Conservation (phyloP, 768 basidiomycete genomes). For the Stropharia rugosoannulata region DNA sequence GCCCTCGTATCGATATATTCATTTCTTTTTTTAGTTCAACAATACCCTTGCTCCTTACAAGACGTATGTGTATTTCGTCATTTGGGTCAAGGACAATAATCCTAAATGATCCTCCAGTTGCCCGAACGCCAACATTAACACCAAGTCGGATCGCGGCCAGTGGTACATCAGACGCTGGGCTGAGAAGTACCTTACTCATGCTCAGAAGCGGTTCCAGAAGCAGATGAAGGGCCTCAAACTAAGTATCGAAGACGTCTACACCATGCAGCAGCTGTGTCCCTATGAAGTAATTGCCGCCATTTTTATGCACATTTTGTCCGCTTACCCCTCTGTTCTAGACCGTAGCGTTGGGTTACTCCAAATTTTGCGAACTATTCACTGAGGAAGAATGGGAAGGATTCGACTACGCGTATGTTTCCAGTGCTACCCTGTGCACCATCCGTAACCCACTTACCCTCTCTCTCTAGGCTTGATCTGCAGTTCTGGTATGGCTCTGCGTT, state of each 20-base stretch:
- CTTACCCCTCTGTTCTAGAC: conserved; percentile 39
- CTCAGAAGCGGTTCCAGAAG: conserved; percentile 56
- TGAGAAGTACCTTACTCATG: conserved; percentile 65
- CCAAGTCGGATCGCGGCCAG: conserved; percentile 56
- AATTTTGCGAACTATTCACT: conserved; percentile 89
- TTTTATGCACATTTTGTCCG: neutral
- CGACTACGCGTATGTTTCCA: conserved; percentile 65
- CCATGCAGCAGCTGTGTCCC: conserved; percentile 80
- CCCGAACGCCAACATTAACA: conserved; percentile 49
- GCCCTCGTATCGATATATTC: neutral
- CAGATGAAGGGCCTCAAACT: conserved; percentile 63
- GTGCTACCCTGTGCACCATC: neutral
- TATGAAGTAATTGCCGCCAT: conserved; percentile 57
- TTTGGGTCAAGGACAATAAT: neutral
- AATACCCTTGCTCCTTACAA: conserved; percentile 86
- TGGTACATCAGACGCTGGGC: conserved; percentile 69
- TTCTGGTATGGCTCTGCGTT: conserved; percentile 68
- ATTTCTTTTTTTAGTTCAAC: conserved; percentile 51
- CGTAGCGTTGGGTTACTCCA: conserved; percentile 87
- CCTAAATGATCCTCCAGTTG: conserved; percentile 33
- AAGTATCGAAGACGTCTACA: conserved; percentile 66
- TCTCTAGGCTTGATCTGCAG: conserved; percentile 49
- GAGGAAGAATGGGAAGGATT: conserved; percentile 94
- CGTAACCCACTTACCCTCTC: neutral
- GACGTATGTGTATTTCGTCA: conserved; percentile 41